Base-by-base conservation (phyloP, 108 stramenopile species). In the Conticribra weissflogii region DNA sequence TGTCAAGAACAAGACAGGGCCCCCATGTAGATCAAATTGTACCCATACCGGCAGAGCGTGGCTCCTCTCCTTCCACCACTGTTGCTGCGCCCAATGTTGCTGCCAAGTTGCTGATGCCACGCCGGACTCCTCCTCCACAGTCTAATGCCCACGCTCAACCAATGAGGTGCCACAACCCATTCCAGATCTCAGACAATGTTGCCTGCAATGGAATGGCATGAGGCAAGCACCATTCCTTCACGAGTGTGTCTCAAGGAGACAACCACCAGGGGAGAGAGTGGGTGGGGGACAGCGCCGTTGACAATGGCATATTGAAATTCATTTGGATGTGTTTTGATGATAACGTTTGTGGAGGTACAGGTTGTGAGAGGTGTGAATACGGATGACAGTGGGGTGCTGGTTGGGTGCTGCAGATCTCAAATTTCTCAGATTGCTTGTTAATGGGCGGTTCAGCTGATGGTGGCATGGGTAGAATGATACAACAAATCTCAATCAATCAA, bases 401-500 rank as follows among this genome's bases (percentile, higher is more conserved):
- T 45, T 36, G 25, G 18, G 56, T 50, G n/a, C 58, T 64, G n/a
- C n/a, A n/a, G n/a, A n/a, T n/a, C n/a, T n/a, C n/a, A n/a, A n/a
- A n/a, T n/a, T n/a, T n/a, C n/a, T n/a, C n/a, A n/a, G n/a, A n/a
- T n/a, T n/a, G n/a, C n/a, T n/a, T n/a, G n/a, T n/a, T n/a, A n/a
- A n/a, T n/a, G n/a, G n/a, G n/a, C n/a, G n/a, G n/a, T n/a, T n/a
- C n/a, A 21, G 2, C 2, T 16, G 33, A 19, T 12, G 33, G 25
- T 54, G 60, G 44, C 25, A 46, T 57, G 16, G 41, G 31, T 19
- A 92, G 49, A 15, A 92, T 36, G 47, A 66, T 33, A 18, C 91
- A 81, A 44, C 72, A 68, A 63, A 92, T 89, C 69, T 92, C 91
- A 69, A 92, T 74, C 7, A 88, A 88, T 21, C 72, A 74, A 34